phyloP scores from a whole-genome alignment of 805 yeast species.

The Saccharomyces jurei region DNA sequence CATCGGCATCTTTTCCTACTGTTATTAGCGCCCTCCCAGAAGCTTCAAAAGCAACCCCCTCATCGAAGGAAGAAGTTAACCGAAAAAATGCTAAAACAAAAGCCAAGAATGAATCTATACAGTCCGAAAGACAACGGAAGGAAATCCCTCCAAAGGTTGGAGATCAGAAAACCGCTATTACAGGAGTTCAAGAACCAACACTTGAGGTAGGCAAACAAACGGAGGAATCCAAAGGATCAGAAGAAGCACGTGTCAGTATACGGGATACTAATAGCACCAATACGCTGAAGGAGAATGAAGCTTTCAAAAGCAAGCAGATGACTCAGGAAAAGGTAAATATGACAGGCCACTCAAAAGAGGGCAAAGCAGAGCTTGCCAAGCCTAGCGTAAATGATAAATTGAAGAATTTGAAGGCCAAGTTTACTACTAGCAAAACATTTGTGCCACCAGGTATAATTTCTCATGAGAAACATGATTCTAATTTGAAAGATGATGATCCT shows the following conservation, averaged over 20 bases:
- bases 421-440: slow-evolving; percentile 10
- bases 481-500: background rate
- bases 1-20: background rate
- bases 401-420: slow-evolving; percentile 12
- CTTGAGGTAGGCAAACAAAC: background rate
- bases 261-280: background rate
- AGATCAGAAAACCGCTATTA: background rate
- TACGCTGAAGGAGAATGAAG: background rate
- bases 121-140: background rate
- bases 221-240: background rate
- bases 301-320: background rate
- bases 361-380: background rate
- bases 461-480: background rate
- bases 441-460: slow-evolving; percentile 10
- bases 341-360: background rate
- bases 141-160: background rate
- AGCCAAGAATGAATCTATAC: background rate
- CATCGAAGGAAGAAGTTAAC: background rate
- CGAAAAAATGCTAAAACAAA: background rate
- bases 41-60: background rate
- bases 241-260: background rate
- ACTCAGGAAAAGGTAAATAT: background rate
- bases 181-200: background rate
- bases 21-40: background rate
- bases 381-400: slow-evolving; percentile 2